Base-by-base conservation (phyloP, 2,329 filamentous ascomycete species). In the Colletotrichum orchidophilum region DNA sequence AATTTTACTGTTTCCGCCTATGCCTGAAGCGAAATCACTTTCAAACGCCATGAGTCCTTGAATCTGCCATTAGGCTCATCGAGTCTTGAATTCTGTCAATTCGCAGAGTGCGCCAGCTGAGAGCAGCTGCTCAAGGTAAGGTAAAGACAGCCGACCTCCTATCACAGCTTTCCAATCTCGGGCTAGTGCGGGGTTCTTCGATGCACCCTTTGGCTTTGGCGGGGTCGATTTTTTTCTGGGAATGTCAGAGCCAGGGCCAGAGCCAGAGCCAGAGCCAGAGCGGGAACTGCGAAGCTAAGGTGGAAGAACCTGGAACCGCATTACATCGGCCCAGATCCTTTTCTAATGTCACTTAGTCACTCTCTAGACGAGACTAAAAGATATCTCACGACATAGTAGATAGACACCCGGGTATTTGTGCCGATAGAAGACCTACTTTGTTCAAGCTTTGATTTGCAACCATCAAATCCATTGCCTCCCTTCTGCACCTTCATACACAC, bases 131-230 rank as follows among this genome's bases (percentile, higher is more conserved):
- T 4, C 21, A 18, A 46, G 39, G 39, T n/a, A n/a, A n/a, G 12
- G 12, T 8, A 0, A 3, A 1, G n/a, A 8, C 21, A 18, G 29
- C 12, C 12, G n/a, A 24, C 31, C 29, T 9, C 5, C 5, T 13
- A 18, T 26, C 29, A 46, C 9, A n/a, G 50, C 15, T 26, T 61
- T 33, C 60, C 60, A 54, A 49, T 50, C 42, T 65, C 21, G 60
- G 52, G 24, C 57, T 72, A 72, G 60, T 72, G 70, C 70, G 70
- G 70, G 70, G 70, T 62, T 66, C 55, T 62, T 57, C 54, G 65
- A 69, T 21, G 58, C 59, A 59, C 58, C 50, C 69, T 70, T 61
- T 46, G 33, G 21, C 24, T 62, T 61, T 72, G 70, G 70, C 70
- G 70, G 70, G 70, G 70, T 66, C 60, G 31, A 39, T 52, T 33